phyloP scores from a whole-genome alignment of 257 asterid genomes.

The Plantago major region DNA sequence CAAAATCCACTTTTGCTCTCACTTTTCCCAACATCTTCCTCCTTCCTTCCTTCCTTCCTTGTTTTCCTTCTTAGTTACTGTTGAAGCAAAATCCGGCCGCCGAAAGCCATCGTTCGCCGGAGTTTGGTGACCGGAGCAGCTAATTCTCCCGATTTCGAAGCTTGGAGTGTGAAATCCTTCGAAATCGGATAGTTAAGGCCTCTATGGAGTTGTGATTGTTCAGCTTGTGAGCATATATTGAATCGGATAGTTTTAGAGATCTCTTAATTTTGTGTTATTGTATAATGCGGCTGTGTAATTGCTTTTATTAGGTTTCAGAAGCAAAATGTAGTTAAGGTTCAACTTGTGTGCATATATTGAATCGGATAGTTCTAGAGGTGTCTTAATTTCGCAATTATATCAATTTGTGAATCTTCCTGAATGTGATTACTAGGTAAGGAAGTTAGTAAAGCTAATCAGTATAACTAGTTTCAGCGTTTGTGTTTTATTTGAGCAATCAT shows the following conservation, averaged over 20 bases:
- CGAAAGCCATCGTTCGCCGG: too few species aligned
- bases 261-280: neutral
- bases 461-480: neutral
- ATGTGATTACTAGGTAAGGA: slow-evolving; percentile 8
- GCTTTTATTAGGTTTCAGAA: too few species aligned
- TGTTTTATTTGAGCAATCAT: neutral
- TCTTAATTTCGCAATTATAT: neutral
- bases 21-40: too few species aligned
- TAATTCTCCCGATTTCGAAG: too few species aligned
- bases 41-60: too few species aligned
- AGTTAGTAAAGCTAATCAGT: neutral
- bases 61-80: too few species aligned
- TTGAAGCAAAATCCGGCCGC: too few species aligned
- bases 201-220: neutral
- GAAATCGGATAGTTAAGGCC: neutral
- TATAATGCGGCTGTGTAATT: too few species aligned
- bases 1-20: too few species aligned
- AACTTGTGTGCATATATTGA: neutral
- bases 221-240: neutral
- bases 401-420: neutral
- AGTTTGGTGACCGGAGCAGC: too few species aligned
- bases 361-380: neutral
- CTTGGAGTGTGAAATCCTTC: too few species aligned
- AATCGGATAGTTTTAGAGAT: neutral
- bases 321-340: neutral